Conservation (phyloP, 2,329 filamentous ascomycete genomes). For the Stemphylium vesicarium region DNA sequence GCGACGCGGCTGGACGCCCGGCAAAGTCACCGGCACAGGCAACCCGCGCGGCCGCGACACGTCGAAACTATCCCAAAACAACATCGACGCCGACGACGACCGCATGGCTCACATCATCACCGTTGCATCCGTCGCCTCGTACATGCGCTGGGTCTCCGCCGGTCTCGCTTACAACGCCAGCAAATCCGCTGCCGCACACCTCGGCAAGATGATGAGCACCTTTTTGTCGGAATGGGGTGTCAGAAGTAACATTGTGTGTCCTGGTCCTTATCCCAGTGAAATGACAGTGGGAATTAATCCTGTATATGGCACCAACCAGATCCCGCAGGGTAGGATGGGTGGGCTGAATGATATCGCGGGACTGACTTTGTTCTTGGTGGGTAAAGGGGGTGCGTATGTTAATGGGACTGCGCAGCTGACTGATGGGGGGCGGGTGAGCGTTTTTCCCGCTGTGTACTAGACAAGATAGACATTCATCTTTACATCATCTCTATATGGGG, state of each 20-base stretch:
- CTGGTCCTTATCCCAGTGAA: conserved; percentile 54
- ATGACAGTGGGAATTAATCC: conserved; percentile 47
- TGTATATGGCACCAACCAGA: conserved; percentile 41
- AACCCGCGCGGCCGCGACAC: conserved; percentile 33
- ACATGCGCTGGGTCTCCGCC: conserved; percentile 47
- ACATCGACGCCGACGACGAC: conserved; percentile 40
- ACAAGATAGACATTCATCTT: too few species aligned
- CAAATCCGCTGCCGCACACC: conserved; percentile 53
- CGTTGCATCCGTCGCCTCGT: conserved; percentile 51
- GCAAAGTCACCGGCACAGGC: conserved; percentile 39
- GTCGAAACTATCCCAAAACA: conserved; percentile 21
- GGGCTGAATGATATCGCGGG: conserved; percentile 56
- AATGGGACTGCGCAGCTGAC: conserved; percentile 60
- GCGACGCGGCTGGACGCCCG: conserved; percentile 48
- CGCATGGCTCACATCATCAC: conserved; percentile 57
- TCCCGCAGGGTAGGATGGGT: conserved; percentile 52
- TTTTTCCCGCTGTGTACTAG: conserved; percentile 46
- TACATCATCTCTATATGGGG: too few species aligned
- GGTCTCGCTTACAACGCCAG: conserved; percentile 54
- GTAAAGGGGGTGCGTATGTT: conserved; percentile 59
- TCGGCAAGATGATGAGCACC: conserved; percentile 54
- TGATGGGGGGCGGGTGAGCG: conserved; percentile 52
- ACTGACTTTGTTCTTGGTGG: conserved; percentile 58
- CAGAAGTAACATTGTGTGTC: conserved; percentile 55
- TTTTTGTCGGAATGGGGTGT: conserved; percentile 55